These are phyloP conservation scores for Collybiopsis confluens DNA, from an alignment of 768 basidiomycete species.

Conservation along the genomic window DNA sequence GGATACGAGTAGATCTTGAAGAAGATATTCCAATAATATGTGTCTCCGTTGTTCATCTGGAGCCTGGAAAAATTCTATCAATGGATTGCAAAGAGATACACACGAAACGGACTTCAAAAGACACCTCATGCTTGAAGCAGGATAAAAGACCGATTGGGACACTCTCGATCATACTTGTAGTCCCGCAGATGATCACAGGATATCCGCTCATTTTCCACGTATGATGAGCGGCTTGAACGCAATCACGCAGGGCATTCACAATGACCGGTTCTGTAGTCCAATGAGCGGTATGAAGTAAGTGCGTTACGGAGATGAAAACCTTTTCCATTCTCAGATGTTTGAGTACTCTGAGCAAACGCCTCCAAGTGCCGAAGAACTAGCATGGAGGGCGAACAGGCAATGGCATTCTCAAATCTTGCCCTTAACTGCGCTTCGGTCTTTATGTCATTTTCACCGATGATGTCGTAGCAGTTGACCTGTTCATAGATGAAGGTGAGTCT, in stretches of 20 bases:
- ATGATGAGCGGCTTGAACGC: conserved; percentile 49
- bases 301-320: conserved; percentile 30
- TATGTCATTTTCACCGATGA: conserved; percentile 71
- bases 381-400: conserved; percentile 78
- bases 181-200: conserved; percentile 75
- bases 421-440: conserved; percentile 73
- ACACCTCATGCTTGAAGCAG: conserved; percentile 83
- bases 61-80: conserved; percentile 42
- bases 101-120: conserved; percentile 53
- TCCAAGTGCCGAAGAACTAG: conserved; percentile 78
- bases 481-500: neutral
- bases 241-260: conserved; percentile 56
- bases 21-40: conserved; percentile 48
- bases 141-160: conserved; percentile 60
- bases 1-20: conserved; percentile 40
- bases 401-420: conserved; percentile 73
- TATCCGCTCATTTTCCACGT: conserved; percentile 59
- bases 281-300: neutral
- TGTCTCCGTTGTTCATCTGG: conserved; percentile 75
- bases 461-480: conserved; percentile 83
- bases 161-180: conserved; percentile 60
- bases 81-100: neutral
- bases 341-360: conserved; percentile 69
- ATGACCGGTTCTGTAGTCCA: conserved; percentile 50
- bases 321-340: conserved; percentile 59